Evolutionary conservation across 257 asterid genomes (phyloP).

Genomic region (Rauvolfia tetraphylla): DNA sequence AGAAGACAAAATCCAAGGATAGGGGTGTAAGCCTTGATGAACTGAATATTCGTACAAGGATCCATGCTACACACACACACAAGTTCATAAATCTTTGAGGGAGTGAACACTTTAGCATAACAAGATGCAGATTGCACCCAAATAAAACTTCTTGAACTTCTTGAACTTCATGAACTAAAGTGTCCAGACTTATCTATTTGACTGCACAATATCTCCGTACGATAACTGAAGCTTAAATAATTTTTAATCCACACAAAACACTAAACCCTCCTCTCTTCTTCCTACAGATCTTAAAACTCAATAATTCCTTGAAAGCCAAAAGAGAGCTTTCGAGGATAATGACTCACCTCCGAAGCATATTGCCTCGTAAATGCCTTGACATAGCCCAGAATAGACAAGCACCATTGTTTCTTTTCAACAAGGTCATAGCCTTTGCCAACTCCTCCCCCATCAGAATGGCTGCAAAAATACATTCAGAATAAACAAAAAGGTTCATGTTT

Average conservation of each 20-base stretch:
- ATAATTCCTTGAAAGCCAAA: constrained; percentile 1
- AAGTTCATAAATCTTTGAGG: too few relatives aligned
- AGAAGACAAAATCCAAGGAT: too few relatives aligned
- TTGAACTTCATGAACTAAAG: not conserved
- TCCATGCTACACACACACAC: not conserved
- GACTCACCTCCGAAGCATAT: constrained; percentile 84
- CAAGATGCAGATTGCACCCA: too few relatives aligned
- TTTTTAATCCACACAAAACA: not conserved
- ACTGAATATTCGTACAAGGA: too few relatives aligned
- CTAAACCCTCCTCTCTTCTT: not conserved
- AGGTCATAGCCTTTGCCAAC: constrained; percentile 49
- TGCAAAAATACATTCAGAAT: constrained; percentile 27
- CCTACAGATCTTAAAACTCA: not conserved
- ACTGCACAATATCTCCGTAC: not conserved
- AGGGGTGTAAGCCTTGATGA: too few relatives aligned
- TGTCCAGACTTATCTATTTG: not conserved
- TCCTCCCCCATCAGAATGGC: constrained; percentile 49
- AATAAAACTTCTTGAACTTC: too few relatives aligned
- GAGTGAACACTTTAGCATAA: too few relatives aligned
- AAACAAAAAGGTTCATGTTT: constrained; percentile 8
- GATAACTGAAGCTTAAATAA: too few relatives aligned
- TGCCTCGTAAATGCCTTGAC: constrained; percentile 91
- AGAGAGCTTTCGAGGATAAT: constrained; percentile 7
- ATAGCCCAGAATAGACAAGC: constrained; percentile 84
- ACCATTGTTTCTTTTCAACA: constrained; percentile 93